Base-by-base conservation (phyloP, 78 protist species). In the Emiliania huxleyi region DNA sequence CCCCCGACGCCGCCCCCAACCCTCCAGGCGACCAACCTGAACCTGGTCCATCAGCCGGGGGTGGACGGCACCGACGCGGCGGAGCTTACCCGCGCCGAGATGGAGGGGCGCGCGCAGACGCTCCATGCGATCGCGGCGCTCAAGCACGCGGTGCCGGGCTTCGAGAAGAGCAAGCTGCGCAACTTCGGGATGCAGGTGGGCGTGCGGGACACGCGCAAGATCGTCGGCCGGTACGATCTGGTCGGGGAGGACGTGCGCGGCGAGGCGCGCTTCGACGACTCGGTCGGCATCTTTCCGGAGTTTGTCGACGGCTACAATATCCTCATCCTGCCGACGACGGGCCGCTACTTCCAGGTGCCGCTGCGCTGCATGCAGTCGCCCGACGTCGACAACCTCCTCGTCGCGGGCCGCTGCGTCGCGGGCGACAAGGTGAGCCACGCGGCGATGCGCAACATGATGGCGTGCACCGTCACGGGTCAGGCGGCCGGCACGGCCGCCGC, bases 161-260 rank as follows among this genome's bases (percentile, higher is more conserved):
- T 69, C 77, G 77, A 69, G 77, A 69, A 69, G 77, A 33, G 42
- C 77, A 69, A 69, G 77, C 77, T 69, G 77, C 77, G 77, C 77
- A 69, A 69, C 22, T 69, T 69, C 22, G 77, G 77, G 42, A 69
- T 69, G 77, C 5, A 8, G 35, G n/a, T 69, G n/a, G 77, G 77
- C 77, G 35, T 33, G 35, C 77, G 77, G 35, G 77, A 69, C 77
- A 33, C 77, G 77, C 77, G 77, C 77, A 69, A 69, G 35, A 22
- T 69, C 77, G 35, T 33, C 42, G 77, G 77, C 77, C 8, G 22
- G 77, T 69, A 69, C 77, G 35, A 69, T 6, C 77, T 69, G 35
- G 5, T 6, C 42, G 22, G 77, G 35, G 26, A 23, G n/a, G 77
- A 69, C 77, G 77, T 69, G 1, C 77, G 26, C 42, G 22, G 22